phyloP scores from a whole-genome alignment of 2,329 filamentous ascomycete species.

The Cercospora nicotianae region DNA sequence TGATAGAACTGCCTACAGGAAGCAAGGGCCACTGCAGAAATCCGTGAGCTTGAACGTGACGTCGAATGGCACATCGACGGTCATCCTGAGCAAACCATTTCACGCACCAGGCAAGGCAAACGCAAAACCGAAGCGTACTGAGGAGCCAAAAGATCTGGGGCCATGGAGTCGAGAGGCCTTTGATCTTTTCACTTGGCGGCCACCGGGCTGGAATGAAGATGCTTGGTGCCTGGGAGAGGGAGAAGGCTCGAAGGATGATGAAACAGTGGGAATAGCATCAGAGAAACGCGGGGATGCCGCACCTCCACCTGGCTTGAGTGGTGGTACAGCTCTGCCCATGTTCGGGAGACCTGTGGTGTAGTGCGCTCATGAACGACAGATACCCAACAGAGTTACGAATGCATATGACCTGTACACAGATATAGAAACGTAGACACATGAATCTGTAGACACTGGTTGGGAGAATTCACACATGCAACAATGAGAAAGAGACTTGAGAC shows the following conservation, averaged over 20 bases:
- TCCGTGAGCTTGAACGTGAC: slow-evolving; percentile 32
- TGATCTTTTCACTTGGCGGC: slow-evolving; percentile 65
- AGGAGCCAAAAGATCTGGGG: slow-evolving; percentile 54
- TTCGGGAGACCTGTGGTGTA: not conserved
- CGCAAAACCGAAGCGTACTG: slow-evolving; percentile 19
- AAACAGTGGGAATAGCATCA: not conserved
- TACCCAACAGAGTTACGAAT: not conserved
- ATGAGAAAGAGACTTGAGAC: not conserved
- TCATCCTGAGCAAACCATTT: slow-evolving; percentile 35
- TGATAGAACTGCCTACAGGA: slow-evolving; percentile 7
- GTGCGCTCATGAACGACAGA: not conserved
- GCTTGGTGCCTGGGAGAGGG: slow-evolving; percentile 30
- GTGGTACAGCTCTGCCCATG: slow-evolving; percentile 17
- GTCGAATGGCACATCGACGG: slow-evolving; percentile 31
- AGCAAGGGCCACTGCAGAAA: slow-evolving; percentile 27
- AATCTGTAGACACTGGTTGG: not conserved
- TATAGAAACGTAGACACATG: not conserved
- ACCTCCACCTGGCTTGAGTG: slow-evolving; percentile 21
- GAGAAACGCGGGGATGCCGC: not conserved
- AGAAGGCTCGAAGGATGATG: not conserved
- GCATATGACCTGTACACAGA: not conserved
- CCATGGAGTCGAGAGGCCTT: slow-evolving; percentile 70
- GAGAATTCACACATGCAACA: not conserved
- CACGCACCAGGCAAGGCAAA: slow-evolving; percentile 30
- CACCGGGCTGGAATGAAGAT: slow-evolving; percentile 44